Conservation (phyloP, 176 grass and related monocot genomes). For the Olyra latifolia region DNA sequence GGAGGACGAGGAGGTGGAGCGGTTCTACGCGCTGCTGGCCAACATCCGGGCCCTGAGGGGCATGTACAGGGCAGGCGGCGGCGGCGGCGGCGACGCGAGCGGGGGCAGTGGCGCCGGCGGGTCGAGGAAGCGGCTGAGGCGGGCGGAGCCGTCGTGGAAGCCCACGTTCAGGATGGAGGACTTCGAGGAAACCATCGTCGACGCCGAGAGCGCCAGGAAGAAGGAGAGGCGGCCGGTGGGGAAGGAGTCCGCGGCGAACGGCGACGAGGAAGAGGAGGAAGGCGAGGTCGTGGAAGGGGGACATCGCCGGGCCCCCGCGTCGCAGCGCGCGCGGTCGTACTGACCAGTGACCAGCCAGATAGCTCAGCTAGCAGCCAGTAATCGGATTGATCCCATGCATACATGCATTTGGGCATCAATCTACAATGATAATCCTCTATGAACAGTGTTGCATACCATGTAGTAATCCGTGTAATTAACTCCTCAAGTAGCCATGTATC, state of each 20-base stretch:
- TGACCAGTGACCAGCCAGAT: no score
- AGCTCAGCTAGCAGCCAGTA: no score
- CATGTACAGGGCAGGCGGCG: background rate
- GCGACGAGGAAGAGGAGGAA: background rate
- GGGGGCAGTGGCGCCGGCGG: no score
- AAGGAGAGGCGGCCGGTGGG: background rate
- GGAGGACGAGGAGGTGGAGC: constrained; percentile 45
- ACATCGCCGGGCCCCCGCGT: background rate
- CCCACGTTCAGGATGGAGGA: constrained; percentile 46
- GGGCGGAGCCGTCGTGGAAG: constrained; percentile 29
- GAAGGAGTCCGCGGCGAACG: background rate
- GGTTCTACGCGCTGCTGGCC: constrained; percentile 49
- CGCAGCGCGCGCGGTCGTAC: background rate
- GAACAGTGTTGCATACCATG: no score
- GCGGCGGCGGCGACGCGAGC: background rate
- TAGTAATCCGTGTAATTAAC: no score
- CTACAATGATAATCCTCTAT: no score
- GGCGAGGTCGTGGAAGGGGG: no score
- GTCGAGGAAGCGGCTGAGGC: no score
- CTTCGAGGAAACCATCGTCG: constrained; percentile 12
- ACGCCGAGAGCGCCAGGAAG: background rate
- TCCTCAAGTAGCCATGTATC: no score
- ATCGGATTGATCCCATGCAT: no score
- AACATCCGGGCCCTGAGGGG: constrained; percentile 38
- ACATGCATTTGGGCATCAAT: no score